Evolutionary conservation across 352 stramenopile genomes (phyloP).

Genomic region (Phytopythium helicoides): DNA sequence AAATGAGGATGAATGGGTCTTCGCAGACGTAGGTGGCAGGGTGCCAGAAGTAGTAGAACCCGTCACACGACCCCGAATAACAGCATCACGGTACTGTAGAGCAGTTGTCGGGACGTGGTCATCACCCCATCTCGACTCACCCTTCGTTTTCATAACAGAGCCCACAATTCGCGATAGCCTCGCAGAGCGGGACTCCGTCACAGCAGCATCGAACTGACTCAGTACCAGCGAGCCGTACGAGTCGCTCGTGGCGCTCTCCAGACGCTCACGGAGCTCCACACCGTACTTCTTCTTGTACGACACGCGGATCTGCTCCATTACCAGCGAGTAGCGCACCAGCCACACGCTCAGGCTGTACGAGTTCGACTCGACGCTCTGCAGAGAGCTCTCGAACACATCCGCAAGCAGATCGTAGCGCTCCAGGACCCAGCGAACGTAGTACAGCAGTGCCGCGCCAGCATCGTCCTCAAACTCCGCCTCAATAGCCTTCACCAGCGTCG

Average conservation of each 20-base stretch:
- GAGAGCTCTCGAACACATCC: neutral
- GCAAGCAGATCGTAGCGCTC: too few species aligned
- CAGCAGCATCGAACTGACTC: neutral
- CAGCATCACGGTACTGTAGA: constrained; percentile 2
- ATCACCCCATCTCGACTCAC: neutral
- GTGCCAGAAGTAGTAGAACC: neutral
- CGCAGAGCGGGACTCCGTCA: neutral
- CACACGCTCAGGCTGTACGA: neutral
- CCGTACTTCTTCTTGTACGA: constrained; percentile 1
- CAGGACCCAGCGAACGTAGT: too few species aligned
- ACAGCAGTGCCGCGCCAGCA: too few species aligned
- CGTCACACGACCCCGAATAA: neutral
- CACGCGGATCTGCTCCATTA: neutral
- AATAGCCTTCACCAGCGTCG: too few species aligned
- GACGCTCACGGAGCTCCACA: neutral
- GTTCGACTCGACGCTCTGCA: neutral
- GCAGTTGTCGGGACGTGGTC: too few species aligned
- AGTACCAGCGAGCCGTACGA: neutral
- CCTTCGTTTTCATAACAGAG: too few species aligned
- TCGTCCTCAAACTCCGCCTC: too few species aligned
- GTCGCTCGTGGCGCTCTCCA: neutral
- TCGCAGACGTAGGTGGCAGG: neutral
- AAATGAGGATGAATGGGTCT: too few species aligned
- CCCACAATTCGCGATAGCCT: neutral
- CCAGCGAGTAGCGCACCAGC: too few species aligned